Conservation (phyloP, 768 basidiomycete species). For the Hygrocybe punicea region DNA sequence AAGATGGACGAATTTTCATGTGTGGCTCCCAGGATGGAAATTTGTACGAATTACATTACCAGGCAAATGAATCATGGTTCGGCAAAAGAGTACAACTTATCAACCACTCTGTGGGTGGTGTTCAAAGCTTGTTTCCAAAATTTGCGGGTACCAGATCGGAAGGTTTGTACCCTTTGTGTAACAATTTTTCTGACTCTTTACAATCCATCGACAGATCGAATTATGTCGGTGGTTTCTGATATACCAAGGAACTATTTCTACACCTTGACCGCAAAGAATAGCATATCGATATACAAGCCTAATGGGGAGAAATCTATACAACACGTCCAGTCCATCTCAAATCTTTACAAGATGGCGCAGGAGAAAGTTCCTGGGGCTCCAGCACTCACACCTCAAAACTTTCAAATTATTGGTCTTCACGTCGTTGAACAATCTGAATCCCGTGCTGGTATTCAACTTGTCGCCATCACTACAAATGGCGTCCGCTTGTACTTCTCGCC, state of each 20-base stretch:
- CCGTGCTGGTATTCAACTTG: constrained; percentile 65
- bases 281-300: constrained; percentile 65
- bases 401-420: constrained; percentile 69
- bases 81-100: constrained; percentile 78
- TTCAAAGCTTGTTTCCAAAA: constrained; percentile 76
- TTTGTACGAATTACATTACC: constrained; percentile 90
- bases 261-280: constrained; percentile 61
- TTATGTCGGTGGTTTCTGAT: constrained; percentile 67
- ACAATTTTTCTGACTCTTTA: constrained; percentile 1
- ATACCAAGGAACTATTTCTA: constrained; percentile 69
- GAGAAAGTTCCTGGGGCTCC: constrained; percentile 80
- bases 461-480: constrained; percentile 79
- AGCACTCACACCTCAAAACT: constrained; percentile 63
- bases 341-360: constrained; percentile 69
- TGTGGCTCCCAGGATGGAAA: constrained; percentile 79
- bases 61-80: constrained; percentile 89
- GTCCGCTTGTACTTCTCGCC: constrained; percentile 81
- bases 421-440: constrained; percentile 65
- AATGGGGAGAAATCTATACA: constrained; percentile 63
- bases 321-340: constrained; percentile 70
- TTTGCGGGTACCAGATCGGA: constrained; percentile 61
- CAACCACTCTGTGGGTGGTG: constrained; percentile 79
- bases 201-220: constrained; percentile 53
- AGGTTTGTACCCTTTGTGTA: constrained; percentile 45
- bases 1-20: constrained; percentile 89